These are phyloP conservation scores for Sporothrix sp. DNA, from an alignment of 2,329 filamentous ascomycete species.

Conservation along the genomic window DNA sequence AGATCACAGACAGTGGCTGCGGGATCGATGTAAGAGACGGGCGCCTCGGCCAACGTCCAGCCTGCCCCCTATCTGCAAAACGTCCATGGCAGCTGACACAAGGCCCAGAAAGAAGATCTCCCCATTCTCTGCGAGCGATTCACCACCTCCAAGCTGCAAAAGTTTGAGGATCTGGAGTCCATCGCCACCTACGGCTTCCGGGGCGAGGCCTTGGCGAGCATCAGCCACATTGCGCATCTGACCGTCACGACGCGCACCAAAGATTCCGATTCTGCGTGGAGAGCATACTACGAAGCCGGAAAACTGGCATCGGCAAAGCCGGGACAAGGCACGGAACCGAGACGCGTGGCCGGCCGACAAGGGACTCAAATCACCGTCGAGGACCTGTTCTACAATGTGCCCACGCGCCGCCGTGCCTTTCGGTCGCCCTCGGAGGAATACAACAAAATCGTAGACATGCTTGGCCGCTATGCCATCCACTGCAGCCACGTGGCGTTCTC, in stretches of 20 bases:
- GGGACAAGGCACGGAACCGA: slow-evolving; percentile 77
- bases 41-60: too few relatives aligned
- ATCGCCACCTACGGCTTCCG: slow-evolving; percentile 98
- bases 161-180: slow-evolving; percentile 80
- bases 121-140: slow-evolving; percentile 90
- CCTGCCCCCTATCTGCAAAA: too few relatives aligned
- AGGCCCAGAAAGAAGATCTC: slow-evolving; percentile 70
- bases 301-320: slow-evolving; percentile 75
- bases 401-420: slow-evolving; percentile 78
- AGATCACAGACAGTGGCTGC: slow-evolving; percentile 95
- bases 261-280: slow-evolving; percentile 80
- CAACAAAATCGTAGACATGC: slow-evolving; percentile 92
- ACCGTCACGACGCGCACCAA: slow-evolving; percentile 90
- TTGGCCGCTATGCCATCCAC: slow-evolving; percentile 88
- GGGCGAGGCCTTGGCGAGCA: slow-evolving; percentile 90
- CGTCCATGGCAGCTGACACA: background rate
- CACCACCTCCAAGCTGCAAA: slow-evolving; percentile 90
- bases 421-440: slow-evolving; percentile 89
- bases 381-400: slow-evolving; percentile 94
- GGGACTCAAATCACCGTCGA: slow-evolving; percentile 96
- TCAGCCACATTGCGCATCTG: slow-evolving; percentile 95
- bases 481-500: slow-evolving; percentile 87
- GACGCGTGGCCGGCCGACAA: slow-evolving; percentile 72
- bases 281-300: slow-evolving; percentile 77
- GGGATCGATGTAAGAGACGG: slow-evolving; percentile 83